Conservation (phyloP, 495 filamentous ascomycete species). For the Evernia prunastri region DNA sequence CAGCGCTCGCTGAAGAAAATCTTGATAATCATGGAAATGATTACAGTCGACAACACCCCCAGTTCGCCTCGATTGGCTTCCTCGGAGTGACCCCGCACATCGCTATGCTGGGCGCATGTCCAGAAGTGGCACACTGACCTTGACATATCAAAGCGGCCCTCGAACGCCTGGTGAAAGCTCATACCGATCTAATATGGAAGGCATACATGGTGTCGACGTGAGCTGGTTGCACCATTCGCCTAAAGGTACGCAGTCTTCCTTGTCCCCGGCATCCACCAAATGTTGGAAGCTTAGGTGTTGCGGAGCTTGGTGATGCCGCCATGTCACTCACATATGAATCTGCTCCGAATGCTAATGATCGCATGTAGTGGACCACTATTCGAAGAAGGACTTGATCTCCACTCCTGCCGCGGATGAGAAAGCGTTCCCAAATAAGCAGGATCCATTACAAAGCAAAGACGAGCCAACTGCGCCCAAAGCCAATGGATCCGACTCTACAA, state of each 20-base stretch:
- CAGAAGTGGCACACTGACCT: constrained; percentile 1
- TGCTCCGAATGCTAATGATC: neutral
- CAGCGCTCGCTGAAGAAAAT: neutral
- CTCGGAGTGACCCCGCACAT: constrained; percentile 19
- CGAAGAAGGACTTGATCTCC: constrained; percentile 5
- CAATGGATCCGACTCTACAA: constrained; percentile 12
- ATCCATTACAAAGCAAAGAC: constrained; percentile 7
- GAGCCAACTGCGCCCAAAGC: constrained; percentile 6
- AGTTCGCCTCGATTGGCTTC: constrained; percentile 1
- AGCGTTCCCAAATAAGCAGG: neutral
- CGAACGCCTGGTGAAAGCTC: neutral
- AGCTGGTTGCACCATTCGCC: constrained; percentile 64
- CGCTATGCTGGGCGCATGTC: constrained; percentile 8
- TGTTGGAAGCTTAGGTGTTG: neutral
- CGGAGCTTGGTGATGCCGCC: constrained; percentile 1
- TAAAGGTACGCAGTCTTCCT: constrained; percentile 45
- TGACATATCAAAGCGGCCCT: neutral
- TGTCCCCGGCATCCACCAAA: neutral
- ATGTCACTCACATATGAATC: neutral
- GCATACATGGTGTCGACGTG: constrained; percentile 60
- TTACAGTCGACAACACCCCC: neutral
- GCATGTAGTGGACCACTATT: constrained; percentile 18
- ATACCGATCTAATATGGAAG: constrained; percentile 42
- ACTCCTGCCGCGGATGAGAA: constrained; percentile 1
- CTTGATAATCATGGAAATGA: neutral